phyloP scores from a whole-genome alignment of 1,139 yeast species.

The Saccharomyces hybrid region DNA sequence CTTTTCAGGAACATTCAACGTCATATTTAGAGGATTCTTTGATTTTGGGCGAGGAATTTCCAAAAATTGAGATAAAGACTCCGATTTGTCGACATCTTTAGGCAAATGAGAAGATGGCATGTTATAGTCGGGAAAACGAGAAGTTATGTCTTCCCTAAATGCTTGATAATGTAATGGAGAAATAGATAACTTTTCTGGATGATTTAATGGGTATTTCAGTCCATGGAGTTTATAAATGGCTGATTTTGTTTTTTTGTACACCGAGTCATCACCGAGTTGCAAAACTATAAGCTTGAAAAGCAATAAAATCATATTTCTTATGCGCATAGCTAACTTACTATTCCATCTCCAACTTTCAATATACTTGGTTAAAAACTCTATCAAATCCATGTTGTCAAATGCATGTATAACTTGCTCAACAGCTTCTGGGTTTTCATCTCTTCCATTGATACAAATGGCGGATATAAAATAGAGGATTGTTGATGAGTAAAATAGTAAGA shows the following conservation, averaged over 20 bases:
- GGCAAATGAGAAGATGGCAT: constrained; percentile 45
- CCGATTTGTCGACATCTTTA: constrained; percentile 41
- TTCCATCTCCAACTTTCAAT: constrained; percentile 66
- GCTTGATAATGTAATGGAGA: constrained; percentile 77
- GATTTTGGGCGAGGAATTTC: constrained; percentile 57
- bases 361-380: constrained; percentile 42
- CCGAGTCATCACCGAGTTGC: constrained; percentile 54
- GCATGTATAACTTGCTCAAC: constrained; percentile 15
- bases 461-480: constrained; percentile 50
- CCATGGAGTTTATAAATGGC: constrained; percentile 42
- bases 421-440: constrained; percentile 13
- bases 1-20: constrained; percentile 53
- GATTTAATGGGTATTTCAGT: constrained; percentile 34
- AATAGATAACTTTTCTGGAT: constrained; percentile 38
- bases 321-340: constrained; percentile 34
- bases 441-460: constrained; percentile 22
- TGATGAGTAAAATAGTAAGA: constrained; percentile 36
- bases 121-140: constrained; percentile 65
- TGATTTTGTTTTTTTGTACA: constrained; percentile 42
- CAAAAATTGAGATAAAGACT: constrained; percentile 49
- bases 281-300: constrained; percentile 53
- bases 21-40: constrained; percentile 35
- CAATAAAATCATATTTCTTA: constrained; percentile 50
- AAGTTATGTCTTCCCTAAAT: constrained; percentile 63
- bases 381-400: constrained; percentile 33